Base-by-base conservation (phyloP, 1,284 basidiomycete genomes). In the Sporisorium exsertum region DNA sequence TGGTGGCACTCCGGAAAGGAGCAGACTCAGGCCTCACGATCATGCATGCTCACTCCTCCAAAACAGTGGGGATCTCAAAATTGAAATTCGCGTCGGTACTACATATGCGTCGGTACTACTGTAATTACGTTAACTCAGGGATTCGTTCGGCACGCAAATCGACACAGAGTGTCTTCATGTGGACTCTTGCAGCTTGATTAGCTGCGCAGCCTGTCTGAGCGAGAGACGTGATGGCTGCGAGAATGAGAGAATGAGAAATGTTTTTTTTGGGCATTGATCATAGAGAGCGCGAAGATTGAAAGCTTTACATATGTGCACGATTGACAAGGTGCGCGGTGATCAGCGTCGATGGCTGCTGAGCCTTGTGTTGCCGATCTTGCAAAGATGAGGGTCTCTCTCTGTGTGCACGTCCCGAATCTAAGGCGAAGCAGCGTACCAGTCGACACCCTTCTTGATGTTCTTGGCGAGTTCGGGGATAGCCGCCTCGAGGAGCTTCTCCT, bases 391-490 rank as follows among this genome's bases (percentile, higher is more conserved):
- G 16, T 18, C 37, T 5, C 37, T 40, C 16, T 18, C 37, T 40
- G 37, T 18, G 6, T 43, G 40, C n/a, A 47, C 0, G 15, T 29
- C 18, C n/a, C 16, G 18, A n/a, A 50, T 55, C 77, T 81, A 83
- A 47, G 80, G 79, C 63, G 73, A 75, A 54, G 80, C 76, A 35
- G 64, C 72, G 67, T 70, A 75, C 82, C 82, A 85, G 49, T 79
- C 67, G 49, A 82, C 75, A 77, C 83, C 83, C 80, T 85, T 85
- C 72, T 79, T 75, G 70, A 85, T 84, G 82, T 85, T 84, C 83
- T 84, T 85, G 62, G 75, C 79, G 58, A 85, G 82, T 62, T 85
- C 82, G 51, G 82, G 80, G 56, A 85, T 59, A 56, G 76, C 77
- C 43, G 82, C 82, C 64, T 85, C 81, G 58, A 85, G 77, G 26